Conservation (phyloP, 2,329 filamentous ascomycete genomes). For the Stagonosporopsis chrysanthemi region DNA sequence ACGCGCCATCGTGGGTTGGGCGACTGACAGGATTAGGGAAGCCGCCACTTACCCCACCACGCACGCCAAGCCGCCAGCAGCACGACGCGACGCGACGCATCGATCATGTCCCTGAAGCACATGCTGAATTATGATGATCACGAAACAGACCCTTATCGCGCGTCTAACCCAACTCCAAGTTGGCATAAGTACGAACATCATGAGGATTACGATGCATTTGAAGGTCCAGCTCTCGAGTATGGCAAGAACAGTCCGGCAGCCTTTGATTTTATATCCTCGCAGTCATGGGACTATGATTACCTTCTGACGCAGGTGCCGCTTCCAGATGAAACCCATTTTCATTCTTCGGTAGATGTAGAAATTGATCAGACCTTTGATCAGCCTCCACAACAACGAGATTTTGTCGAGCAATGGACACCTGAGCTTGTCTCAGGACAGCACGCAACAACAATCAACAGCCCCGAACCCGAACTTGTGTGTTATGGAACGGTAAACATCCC, state of each 20-base stretch:
- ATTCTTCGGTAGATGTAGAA: neutral
- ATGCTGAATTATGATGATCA: conserved; percentile 31
- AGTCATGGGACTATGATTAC: neutral
- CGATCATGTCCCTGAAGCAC: conserved; percentile 35
- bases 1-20: neutral
- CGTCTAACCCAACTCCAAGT: neutral
- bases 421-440: neutral
- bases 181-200: neutral
- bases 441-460: neutral
- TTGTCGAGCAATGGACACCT: neutral
- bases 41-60: neutral
- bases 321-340: neutral
- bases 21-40: neutral
- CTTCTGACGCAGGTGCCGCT: too few relatives aligned
- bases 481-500: neutral
- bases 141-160: neutral
- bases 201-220: neutral
- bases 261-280: neutral
- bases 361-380: neutral
- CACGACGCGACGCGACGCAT: conserved; percentile 17
- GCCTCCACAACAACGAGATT: neutral
- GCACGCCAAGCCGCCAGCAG: neutral
- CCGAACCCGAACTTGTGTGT: neutral
- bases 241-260: neutral
- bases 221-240: neutral